Conservation (phyloP, 2,329 filamentous ascomycete genomes). For the Alternaria arborescens region DNA sequence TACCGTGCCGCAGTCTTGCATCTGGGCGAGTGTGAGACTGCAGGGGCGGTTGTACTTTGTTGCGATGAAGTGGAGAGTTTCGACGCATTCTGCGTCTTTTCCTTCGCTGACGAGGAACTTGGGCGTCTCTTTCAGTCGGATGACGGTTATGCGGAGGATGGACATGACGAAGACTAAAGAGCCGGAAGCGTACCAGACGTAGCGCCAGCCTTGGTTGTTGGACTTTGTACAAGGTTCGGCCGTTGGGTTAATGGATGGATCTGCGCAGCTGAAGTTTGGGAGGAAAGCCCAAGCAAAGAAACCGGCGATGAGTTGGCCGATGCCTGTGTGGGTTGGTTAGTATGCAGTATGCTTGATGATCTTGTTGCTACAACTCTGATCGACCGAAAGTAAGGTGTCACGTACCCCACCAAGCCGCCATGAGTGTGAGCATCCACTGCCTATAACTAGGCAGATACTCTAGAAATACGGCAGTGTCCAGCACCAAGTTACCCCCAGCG, state of each 20-base stretch:
- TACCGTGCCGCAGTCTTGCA: slow-evolving; percentile 57
- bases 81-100: slow-evolving; percentile 61
- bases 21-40: slow-evolving; percentile 59
- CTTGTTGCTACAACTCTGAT: too few species aligned
- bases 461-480: slow-evolving; percentile 69
- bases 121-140: slow-evolving; percentile 64
- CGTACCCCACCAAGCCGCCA: slow-evolving; percentile 65
- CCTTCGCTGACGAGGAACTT: slow-evolving; percentile 65
- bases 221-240: slow-evolving; percentile 58
- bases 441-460: slow-evolving; percentile 66
- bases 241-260: slow-evolving; percentile 43
- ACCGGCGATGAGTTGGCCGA: slow-evolving; percentile 61
- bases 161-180: slow-evolving; percentile 64
- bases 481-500: slow-evolving; percentile 68
- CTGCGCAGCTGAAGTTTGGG: slow-evolving; percentile 59
- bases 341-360: neutral
- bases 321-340: slow-evolving; percentile 36
- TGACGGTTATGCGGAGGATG: slow-evolving; percentile 62
- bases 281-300: slow-evolving; percentile 65
- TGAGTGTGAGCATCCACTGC: slow-evolving; percentile 71
- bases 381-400: neutral
- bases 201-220: slow-evolving; percentile 67
- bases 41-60: slow-evolving; percentile 63
- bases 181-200: slow-evolving; percentile 64
- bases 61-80: slow-evolving; percentile 60